phyloP scores from a whole-genome alignment of 2,329 filamentous ascomycete genomes.

The Talaromyces funiculosus region DNA sequence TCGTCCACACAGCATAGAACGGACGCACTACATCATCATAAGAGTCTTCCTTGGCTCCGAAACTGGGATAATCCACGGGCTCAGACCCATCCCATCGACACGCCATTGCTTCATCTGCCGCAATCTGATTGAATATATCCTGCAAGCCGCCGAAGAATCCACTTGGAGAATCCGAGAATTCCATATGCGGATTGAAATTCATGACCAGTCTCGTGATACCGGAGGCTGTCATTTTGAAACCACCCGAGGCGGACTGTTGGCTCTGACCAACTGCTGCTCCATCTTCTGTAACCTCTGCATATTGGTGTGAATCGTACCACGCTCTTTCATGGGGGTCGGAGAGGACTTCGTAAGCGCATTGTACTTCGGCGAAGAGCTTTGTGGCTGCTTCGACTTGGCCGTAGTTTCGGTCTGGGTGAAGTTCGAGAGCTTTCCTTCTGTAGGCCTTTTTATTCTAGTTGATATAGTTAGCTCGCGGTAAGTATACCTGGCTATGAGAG shows the following conservation, averaged over 20 bases:
- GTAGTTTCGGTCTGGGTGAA: constrained; percentile 92
- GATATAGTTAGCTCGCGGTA: constrained; percentile 4
- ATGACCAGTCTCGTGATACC: constrained; percentile 74
- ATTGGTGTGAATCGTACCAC: constrained; percentile 95
- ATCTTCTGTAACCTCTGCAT: constrained; percentile 69
- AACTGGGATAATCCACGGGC: constrained; percentile 67
- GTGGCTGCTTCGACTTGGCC: constrained; percentile 80
- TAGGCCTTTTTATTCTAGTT: constrained; percentile 87
- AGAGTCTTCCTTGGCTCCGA: constrained; percentile 68
- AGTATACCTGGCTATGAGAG: neutral
- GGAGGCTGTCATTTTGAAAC: constrained; percentile 69
- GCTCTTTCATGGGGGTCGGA: constrained; percentile 92
- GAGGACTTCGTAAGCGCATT: constrained; percentile 90
- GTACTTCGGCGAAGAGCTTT: constrained; percentile 79
- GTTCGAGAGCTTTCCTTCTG: constrained; percentile 78
- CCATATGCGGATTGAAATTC: constrained; percentile 70
- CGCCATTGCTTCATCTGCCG: constrained; percentile 71
- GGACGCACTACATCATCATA: constrained; percentile 71
- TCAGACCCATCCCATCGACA: constrained; percentile 59
- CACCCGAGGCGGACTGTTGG: constrained; percentile 55
- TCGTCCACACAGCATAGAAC: constrained; percentile 77
- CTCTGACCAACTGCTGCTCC: constrained; percentile 28
- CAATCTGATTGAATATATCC: constrained; percentile 72
- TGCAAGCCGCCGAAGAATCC: constrained; percentile 81
- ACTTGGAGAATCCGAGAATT: constrained; percentile 70